Conservation (phyloP, 768 basidiomycete genomes). For the Gloeopeniophorella convolvens region DNA sequence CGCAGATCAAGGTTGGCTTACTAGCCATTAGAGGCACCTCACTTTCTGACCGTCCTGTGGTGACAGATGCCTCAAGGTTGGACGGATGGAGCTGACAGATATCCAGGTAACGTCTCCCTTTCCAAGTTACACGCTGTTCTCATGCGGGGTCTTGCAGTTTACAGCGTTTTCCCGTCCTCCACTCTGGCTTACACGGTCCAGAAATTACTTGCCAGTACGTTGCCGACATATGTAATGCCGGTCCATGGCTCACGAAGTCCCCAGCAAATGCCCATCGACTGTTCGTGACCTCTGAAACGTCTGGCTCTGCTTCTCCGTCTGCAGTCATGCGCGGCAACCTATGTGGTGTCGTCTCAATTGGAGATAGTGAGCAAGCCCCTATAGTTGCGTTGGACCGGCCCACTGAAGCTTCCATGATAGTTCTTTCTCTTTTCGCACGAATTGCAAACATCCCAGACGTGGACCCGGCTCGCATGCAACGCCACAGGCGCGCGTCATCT, state of each 20-base stretch:
- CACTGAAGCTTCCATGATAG: conserved; percentile 30
- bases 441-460: conserved; percentile 66
- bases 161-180: conserved; percentile 62
- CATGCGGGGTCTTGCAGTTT: conserved; percentile 40
- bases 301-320: conserved; percentile 43
- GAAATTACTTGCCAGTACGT: conserved; percentile 77
- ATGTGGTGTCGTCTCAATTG: conserved; percentile 74
- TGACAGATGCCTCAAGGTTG: conserved; percentile 49
- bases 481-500: conserved; percentile 73
- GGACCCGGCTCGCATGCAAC: conserved; percentile 72
- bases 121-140: neutral
- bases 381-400: neutral
- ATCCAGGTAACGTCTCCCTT: conserved; percentile 46
- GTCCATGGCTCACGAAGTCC: conserved; percentile 3
- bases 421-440: conserved; percentile 73
- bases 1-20: conserved; percentile 57
- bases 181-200: conserved; percentile 66
- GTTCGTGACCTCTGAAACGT: conserved; percentile 64
- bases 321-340: conserved; percentile 43
- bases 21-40: neutral
- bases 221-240: neutral
- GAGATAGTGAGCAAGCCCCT: conserved; percentile 53
- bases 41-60: neutral
- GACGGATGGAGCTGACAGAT: conserved; percentile 72
- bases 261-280: conserved; percentile 74